phyloP scores from a whole-genome alignment of 768 basidiomycete genomes.

The Mycena pura region DNA sequence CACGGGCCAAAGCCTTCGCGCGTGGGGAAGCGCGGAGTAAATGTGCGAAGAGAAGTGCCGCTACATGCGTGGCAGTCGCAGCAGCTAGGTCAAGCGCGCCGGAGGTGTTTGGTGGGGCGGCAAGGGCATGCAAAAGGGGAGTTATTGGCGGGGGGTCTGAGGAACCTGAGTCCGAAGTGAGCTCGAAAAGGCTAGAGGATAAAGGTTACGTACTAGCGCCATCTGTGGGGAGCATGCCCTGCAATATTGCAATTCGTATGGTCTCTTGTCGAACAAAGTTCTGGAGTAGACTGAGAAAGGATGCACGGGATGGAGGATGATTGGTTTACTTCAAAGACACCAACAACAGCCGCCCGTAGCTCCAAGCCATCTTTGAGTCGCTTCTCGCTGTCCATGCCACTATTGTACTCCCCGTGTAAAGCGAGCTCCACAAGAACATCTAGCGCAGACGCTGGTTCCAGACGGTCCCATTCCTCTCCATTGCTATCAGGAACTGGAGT shows the following conservation, averaged over 20 bases:
- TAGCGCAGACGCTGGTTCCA: conserved; percentile 81
- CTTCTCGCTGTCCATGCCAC: conserved; percentile 64
- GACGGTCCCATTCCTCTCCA: conserved; percentile 92
- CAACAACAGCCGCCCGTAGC: conserved; percentile 76
- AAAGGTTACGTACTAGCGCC: conserved; percentile 41
- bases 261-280: conserved; percentile 82
- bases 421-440: conserved; percentile 84
- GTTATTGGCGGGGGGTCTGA: conserved; percentile 57
- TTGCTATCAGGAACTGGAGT: conserved; percentile 81
- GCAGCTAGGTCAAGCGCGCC: conserved; percentile 55
- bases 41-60: conserved; percentile 80
- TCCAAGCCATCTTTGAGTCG: conserved; percentile 72
- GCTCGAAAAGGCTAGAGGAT: background rate
- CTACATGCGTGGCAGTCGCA: conserved; percentile 73
- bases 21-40: conserved; percentile 72
- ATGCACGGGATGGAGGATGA: background rate
- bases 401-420: conserved; percentile 88
- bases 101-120: conserved; percentile 64
- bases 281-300: conserved; percentile 39
- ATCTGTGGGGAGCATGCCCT: conserved; percentile 73
- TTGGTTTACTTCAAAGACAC: conserved; percentile 78
- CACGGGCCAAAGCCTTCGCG: conserved; percentile 68
- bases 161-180: conserved; percentile 29
- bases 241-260: conserved; percentile 69
- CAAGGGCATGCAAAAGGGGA: conserved; percentile 74